These are phyloP conservation scores for Pontederia crassipes DNA, from an alignment of 176 grass and related monocot species.

Conservation along the genomic window DNA sequence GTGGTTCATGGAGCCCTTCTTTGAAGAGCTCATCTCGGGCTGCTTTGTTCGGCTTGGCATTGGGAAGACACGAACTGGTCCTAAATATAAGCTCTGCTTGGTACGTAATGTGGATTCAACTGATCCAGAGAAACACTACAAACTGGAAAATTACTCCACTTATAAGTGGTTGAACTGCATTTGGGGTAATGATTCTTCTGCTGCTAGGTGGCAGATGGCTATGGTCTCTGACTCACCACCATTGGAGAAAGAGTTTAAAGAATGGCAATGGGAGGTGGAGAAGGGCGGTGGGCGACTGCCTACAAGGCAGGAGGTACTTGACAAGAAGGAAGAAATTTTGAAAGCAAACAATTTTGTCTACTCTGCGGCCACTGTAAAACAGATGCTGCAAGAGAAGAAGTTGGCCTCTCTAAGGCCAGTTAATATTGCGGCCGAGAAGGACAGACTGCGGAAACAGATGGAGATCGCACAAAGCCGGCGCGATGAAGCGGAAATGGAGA, in stretches of 20 bases:
- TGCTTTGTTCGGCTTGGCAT: conserved; percentile 82
- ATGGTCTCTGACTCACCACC: conserved; percentile 60
- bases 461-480: conserved; percentile 48
- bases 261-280: conserved; percentile 70
- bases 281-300: conserved; percentile 50
- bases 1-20: conserved; percentile 98
- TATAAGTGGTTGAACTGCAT: conserved; percentile 78
- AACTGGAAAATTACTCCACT: conserved; percentile 55
- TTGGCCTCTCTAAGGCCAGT: conserved; percentile 55
- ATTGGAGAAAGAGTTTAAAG: conserved; percentile 58
- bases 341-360: conserved; percentile 55
- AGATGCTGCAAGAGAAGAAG: conserved; percentile 67
- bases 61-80: conserved; percentile 54
- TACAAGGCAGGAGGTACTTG: conserved; percentile 63
- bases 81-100: conserved; percentile 74
- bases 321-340: conserved; percentile 76
- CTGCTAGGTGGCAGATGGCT: conserved; percentile 78
- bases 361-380: conserved; percentile 50
- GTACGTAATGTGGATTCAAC: conserved; percentile 71
- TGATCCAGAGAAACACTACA: conserved; percentile 57
- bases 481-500: conserved; percentile 51
- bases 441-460: conserved; percentile 61
- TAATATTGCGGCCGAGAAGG: conserved; percentile 91
- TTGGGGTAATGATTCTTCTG: conserved; percentile 52
- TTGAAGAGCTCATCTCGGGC: conserved; percentile 56